These are phyloP conservation scores for Solanum chiquidenum DNA, from an alignment of 257 asterid species.

Conservation along the genomic window DNA sequence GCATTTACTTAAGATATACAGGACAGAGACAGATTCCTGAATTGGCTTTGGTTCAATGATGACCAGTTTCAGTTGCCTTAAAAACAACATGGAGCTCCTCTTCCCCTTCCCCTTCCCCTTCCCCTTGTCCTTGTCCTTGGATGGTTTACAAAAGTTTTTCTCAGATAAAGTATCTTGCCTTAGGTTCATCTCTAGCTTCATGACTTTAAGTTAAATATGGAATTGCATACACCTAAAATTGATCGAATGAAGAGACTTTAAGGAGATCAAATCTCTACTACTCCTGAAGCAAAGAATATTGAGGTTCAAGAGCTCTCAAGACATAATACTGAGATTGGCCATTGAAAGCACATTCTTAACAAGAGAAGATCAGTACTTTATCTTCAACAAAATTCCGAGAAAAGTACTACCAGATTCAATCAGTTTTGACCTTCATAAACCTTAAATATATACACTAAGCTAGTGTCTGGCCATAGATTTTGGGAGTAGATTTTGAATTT, in stretches of 20 bases:
- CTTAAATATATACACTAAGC: neutral
- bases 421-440: neutral
- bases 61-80: neutral
- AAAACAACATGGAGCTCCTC: neutral
- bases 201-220: neutral
- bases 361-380: neutral
- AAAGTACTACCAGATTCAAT: neutral
- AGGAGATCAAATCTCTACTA: neutral
- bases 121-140: neutral
- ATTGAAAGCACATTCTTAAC: neutral
- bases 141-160: neutral
- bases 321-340: neutral
- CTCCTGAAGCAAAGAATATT: neutral
- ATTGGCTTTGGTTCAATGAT: neutral
- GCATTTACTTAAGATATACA: neutral
- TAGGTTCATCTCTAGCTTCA: neutral
- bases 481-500: neutral
- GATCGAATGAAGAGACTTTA: neutral
- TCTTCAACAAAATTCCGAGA: neutral
- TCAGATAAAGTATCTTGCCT: neutral
- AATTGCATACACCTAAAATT: neutral
- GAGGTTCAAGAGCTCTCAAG: neutral
- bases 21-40: neutral
- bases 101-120: neutral
- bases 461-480: neutral